Base-by-base conservation (phyloP, 257 asterid species). In the Solanum infundibuliforme region DNA sequence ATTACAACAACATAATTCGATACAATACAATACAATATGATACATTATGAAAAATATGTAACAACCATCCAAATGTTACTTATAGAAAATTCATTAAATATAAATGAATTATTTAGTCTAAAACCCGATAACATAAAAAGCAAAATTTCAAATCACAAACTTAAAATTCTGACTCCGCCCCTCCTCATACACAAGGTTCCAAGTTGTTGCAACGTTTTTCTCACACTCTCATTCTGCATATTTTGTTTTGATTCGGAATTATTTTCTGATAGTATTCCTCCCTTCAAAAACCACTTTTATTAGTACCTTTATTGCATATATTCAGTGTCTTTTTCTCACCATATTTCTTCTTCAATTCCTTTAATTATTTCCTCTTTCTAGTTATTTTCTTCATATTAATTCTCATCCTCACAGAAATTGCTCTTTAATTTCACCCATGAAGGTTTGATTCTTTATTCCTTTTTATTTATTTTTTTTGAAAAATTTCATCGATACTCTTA, bases 401-500 rank as follows among this genome's bases (percentile, higher is more conserved):
- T 25, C 68, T 73, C 36, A 73, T 87, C 52, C 43, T 84, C 84
- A 55, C 2, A 55, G n/a, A 55, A 55, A 55, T 55, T 55, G n/a
- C n/a, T 55, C 84, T 38, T 62, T 72, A 36, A 36, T 34, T 74
- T 74, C 31, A 74, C 7, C 39, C 43, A 58, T 93, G 95, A 95
- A 95, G 98, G 98, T 95, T 83, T 87, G 91, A 66, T 91, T 88
- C 89, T 90, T 84, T 41, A 16, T 86, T 88, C 87, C 39, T 46
- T 25, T 65, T 11, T 65, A 3, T 29, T 68, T 68, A 4, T 12
- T 12, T 31, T 13, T 69, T 69, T 66, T 13, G 1, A 13, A 12
- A 31, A 31, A 32, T 4, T 2, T 18, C 25, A 32, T 16, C 21
- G 0, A 58, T 58, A 20, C 65, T 55, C 65, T 55, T 55, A 55